Percentiles rank a stretch among this genome's conserved stretches.
Evolutionary conservation across 192 early-diverging fungal genomes (phyloP).

Genomic region (Dimargaris cristalligena): DNA sequence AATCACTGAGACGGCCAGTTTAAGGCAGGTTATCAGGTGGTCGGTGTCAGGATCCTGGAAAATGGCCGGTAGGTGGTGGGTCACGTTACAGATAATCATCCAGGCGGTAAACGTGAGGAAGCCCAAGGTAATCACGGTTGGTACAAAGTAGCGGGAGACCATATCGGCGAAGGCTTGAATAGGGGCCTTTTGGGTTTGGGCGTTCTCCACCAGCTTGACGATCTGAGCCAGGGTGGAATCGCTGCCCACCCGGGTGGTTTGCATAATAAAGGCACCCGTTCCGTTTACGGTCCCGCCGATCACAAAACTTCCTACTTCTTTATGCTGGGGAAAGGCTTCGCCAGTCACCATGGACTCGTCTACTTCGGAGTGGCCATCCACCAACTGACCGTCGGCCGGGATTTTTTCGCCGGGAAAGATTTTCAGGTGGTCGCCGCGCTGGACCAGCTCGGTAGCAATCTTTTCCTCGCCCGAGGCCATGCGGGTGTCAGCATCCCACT

Average conservation of each 20-base stretch:
- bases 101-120: conserved; percentile 60
- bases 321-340: conserved; percentile 67
- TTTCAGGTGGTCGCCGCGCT: conserved; percentile 70
- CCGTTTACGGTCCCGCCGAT: conserved; percentile 96
- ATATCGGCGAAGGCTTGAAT: conserved; percentile 86
- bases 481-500: conserved; percentile 16
- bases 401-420: conserved; percentile 86
- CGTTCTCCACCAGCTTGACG: conserved; percentile 79
- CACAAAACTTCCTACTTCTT: conserved; percentile 39
- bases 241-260: conserved; percentile 67
- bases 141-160: conserved; percentile 86
- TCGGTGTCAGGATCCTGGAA: conserved; percentile 29
- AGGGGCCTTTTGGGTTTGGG: conserved; percentile 86
- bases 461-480: conserved; percentile 30
- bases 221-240: conserved; percentile 89
- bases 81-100: conserved; percentile 38
- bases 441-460: conserved; percentile 74
- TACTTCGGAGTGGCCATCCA: conserved; percentile 52
- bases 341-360: conserved; percentile 97
- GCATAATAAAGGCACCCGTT: conserved; percentile 67
- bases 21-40: conserved; percentile 62
- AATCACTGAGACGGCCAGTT: conserved; percentile 83
- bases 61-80: conserved; percentile 19
- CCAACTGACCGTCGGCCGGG: conserved; percentile 73
- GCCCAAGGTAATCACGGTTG: conserved; percentile 56